These are phyloP conservation scores for Saccharomycopsis microspora DNA, from an alignment of 805 yeast species.

Conservation along the genomic window DNA sequence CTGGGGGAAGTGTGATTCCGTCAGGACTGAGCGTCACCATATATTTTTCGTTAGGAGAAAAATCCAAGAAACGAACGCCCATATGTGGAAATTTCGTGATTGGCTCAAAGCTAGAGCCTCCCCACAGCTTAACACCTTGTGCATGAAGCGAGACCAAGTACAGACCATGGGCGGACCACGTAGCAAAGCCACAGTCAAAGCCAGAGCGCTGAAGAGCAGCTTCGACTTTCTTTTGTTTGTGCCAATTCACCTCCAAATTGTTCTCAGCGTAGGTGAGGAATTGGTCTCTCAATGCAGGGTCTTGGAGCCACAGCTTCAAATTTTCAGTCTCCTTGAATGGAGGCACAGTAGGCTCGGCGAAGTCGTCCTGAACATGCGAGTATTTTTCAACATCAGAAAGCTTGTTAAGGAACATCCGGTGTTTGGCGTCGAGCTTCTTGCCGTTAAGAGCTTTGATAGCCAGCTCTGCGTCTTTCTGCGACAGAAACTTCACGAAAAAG, in stretches of 20 bases:
- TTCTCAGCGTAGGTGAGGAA: conserved; percentile 70
- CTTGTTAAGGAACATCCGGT: conserved; percentile 75
- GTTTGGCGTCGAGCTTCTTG: conserved; percentile 89
- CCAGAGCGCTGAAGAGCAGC: conserved; percentile 65
- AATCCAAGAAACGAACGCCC: conserved; percentile 79
- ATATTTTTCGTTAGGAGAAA: conserved; percentile 86
- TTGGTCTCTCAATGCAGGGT: conserved; percentile 84
- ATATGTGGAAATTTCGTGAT: conserved; percentile 77
- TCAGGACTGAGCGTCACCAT: conserved; percentile 84
- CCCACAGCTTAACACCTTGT: conserved; percentile 95
- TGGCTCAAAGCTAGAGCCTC: conserved; percentile 70
- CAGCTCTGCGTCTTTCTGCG: conserved; percentile 53
- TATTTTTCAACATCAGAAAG: conserved; percentile 74
- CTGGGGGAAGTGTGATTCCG: conserved; percentile 65
- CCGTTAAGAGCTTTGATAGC: conserved; percentile 77
- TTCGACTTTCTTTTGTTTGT: conserved; percentile 57
- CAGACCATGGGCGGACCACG: conserved; percentile 90
- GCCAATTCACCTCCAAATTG: conserved; percentile 79
- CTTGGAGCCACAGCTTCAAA: conserved; percentile 85
- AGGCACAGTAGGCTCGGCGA: conserved; percentile 65
- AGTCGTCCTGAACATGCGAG: conserved; percentile 46
- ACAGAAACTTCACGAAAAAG: conserved; percentile 72
- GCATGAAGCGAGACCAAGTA: conserved; percentile 80
- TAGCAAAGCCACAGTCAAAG: conserved; percentile 81
- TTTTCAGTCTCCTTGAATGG: conserved; percentile 69